Conservation (phyloP, 306 rosid genomes). For the Castanea mollissima region DNA sequence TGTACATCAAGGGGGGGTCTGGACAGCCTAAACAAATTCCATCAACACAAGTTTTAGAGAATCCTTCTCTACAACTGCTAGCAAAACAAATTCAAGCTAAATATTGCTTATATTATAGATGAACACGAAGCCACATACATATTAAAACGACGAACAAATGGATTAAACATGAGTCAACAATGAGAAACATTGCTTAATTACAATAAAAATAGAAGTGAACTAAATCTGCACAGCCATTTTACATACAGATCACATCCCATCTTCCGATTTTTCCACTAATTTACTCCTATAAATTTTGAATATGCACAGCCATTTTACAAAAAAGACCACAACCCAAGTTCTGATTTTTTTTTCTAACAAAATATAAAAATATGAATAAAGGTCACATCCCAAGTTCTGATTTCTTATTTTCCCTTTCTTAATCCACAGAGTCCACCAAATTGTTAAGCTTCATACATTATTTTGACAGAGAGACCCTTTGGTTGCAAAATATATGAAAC, state of each 20-base stretch:
- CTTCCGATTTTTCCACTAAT: too few relatives aligned
- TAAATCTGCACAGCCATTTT: neutral
- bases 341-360: neutral
- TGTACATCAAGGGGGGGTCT: constrained; percentile 13
- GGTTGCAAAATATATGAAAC: neutral
- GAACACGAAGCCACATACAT: too few relatives aligned
- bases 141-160: neutral
- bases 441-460: too few relatives aligned
- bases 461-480: neutral
- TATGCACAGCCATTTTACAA: too few relatives aligned
- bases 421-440: neutral
- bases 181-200: neutral
- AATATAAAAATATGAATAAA: neutral
- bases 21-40: neutral
- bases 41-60: neutral
- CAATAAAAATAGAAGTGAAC: neutral
- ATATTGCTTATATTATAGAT: neutral
- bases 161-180: neutral
- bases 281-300: too few relatives aligned
- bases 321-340: neutral
- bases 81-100: neutral
- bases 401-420: neutral
- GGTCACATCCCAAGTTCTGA: neutral
- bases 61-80: neutral
- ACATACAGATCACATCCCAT: too few relatives aligned